Conservation (phyloP, 192 early-diverging fungal species). For the Backusella tarrabulga region DNA sequence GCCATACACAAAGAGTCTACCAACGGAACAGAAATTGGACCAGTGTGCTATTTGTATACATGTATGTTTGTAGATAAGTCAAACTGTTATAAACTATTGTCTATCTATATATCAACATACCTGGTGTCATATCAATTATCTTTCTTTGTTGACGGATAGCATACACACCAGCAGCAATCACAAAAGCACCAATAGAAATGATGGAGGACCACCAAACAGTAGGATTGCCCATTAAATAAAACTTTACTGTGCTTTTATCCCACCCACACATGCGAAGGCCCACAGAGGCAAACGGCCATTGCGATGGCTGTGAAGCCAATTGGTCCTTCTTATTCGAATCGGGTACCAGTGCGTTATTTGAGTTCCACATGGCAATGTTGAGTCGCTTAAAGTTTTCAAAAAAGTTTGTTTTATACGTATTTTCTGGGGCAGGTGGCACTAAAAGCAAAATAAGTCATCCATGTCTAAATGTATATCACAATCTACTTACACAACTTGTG, state of each 20-base stretch:
- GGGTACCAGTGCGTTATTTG: slow-evolving; percentile 93
- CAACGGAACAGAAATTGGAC: slow-evolving; percentile 63
- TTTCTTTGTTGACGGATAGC: slow-evolving; percentile 64
- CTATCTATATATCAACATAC: slow-evolving; percentile 15
- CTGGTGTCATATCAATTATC: slow-evolving; percentile 52
- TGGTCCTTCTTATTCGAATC: slow-evolving; percentile 90
- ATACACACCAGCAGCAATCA: slow-evolving; percentile 38
- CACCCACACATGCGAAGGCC: slow-evolving; percentile 95
- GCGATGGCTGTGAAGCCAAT: slow-evolving; percentile 74
- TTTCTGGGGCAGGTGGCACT: slow-evolving; percentile 65
- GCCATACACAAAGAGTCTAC: slow-evolving; percentile 74
- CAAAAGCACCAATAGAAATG: slow-evolving; percentile 43
- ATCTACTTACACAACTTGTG: slow-evolving; percentile 53
- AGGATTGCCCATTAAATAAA: slow-evolving; percentile 92
- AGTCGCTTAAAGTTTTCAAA: slow-evolving; percentile 83
- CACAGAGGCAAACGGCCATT: slow-evolving; percentile 87
- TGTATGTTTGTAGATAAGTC: neutral
- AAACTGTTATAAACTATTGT: too few species aligned
- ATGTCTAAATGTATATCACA: neutral
- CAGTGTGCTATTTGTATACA: neutral
- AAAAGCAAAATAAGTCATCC: neutral
- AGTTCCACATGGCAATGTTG: slow-evolving; percentile 94
- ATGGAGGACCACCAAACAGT: slow-evolving; percentile 86
- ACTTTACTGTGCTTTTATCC: slow-evolving; percentile 84
- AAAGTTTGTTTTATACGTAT: slow-evolving; percentile 72